Evolutionary conservation across 2,329 filamentous ascomycete genomes (phyloP).

Genomic region (Rhinocladiella mackenziei): DNA sequence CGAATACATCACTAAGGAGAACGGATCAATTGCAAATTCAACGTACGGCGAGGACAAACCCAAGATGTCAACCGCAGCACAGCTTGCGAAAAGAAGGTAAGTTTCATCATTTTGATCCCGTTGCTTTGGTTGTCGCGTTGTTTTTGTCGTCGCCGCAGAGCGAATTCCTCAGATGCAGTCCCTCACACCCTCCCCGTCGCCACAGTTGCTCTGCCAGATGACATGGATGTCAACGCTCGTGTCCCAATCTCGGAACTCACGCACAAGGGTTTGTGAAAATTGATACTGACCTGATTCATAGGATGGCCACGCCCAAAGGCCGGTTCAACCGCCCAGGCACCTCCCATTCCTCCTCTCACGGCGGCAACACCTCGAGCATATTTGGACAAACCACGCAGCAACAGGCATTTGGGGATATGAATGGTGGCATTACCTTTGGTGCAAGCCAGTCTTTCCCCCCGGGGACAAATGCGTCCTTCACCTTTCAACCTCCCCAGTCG

Average conservation of each 20-base stretch:
- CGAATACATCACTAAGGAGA: slow-evolving; percentile 27
- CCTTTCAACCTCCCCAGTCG: slow-evolving; percentile 25
- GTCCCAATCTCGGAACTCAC: no score
- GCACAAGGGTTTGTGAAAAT: no score
- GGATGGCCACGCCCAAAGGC: slow-evolving; percentile 23
- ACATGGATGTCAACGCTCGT: no score
- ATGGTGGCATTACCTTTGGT: slow-evolving; percentile 18
- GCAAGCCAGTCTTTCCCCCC: slow-evolving; percentile 21
- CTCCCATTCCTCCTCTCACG: slow-evolving; percentile 14
- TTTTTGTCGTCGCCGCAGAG: slow-evolving; percentile 8
- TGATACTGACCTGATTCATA: slow-evolving; percentile 11
- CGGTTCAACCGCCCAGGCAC: slow-evolving; percentile 17
- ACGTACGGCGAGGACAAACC: slow-evolving; percentile 37
- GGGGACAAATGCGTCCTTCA: slow-evolving; percentile 17
- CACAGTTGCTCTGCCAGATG: no score
- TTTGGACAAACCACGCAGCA: slow-evolving; percentile 15
- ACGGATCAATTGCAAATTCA: slow-evolving; percentile 24
- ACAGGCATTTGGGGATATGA: slow-evolving; percentile 15
- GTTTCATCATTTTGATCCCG: slow-evolving; percentile 32
- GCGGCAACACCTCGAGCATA: slow-evolving; percentile 6
- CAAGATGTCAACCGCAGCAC: slow-evolving; percentile 52
- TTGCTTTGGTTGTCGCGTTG: background rate
- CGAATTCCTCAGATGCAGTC: no score
- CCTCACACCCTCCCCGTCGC: no score
- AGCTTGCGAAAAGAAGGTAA: slow-evolving; percentile 54